These are phyloP conservation scores for Punica granatum DNA, from an alignment of 345 rosid species.

Conservation along the genomic window DNA sequence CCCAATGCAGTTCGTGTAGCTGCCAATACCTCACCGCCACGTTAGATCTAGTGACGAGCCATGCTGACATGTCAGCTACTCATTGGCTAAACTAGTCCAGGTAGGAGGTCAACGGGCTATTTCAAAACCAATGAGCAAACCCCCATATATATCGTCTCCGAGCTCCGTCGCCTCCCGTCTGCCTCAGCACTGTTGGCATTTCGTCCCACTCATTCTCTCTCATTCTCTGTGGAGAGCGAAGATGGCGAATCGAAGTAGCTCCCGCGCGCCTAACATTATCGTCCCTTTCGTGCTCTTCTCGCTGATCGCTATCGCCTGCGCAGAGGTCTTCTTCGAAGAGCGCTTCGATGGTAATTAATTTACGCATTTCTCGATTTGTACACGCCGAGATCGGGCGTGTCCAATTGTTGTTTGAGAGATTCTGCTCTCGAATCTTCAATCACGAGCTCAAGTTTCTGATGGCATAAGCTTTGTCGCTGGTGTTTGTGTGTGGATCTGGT, in stretches of 20 bases:
- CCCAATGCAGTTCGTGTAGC: neutral
- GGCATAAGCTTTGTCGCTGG: neutral
- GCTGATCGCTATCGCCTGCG: constrained; percentile 37
- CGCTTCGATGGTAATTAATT: constrained; percentile 76
- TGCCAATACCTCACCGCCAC: constrained; percentile 37
- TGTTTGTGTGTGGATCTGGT: neutral
- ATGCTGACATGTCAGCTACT: neutral
- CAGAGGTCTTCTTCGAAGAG: constrained; percentile 80
- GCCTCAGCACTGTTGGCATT: constrained; percentile 3
- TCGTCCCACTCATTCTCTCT: neutral
- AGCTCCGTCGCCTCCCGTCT: neutral
- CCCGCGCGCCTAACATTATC: constrained; percentile 26
- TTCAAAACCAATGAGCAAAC: neutral
- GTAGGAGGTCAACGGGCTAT: constrained; percentile 2
- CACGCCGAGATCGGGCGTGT: neutral
- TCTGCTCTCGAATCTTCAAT: neutral
- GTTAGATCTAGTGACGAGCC: constrained; percentile 27
- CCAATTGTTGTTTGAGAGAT: neutral
- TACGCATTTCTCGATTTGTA: neutral
- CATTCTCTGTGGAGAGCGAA: constrained; percentile 14
- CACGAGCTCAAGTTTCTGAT: neutral
- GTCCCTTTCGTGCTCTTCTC: constrained; percentile 27
- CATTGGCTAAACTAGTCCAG: constrained; percentile 22
- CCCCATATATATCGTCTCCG: constrained; percentile 5
- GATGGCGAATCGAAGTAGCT: constrained; percentile 32